phyloP scores from a whole-genome alignment of 73 alveolate genomes.

The Tetrahymena elliotti region DNA sequence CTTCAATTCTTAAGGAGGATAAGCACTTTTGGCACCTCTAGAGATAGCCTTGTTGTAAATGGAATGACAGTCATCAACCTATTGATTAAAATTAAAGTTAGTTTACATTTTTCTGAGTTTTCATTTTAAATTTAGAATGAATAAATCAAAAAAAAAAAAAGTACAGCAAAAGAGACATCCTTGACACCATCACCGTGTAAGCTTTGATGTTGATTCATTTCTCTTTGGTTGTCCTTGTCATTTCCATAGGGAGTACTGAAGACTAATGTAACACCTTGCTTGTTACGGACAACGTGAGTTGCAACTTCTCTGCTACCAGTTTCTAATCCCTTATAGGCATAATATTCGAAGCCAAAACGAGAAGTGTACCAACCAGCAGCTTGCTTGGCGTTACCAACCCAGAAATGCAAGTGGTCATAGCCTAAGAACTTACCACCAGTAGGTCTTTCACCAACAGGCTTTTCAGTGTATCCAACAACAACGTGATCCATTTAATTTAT shows the following conservation, averaged over 20 bases:
- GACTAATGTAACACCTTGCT: constrained; percentile 49
- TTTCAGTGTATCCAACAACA: background rate
- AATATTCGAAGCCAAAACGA: constrained; percentile 55
- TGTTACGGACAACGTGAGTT: constrained; percentile 63
- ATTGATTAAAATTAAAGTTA: background rate
- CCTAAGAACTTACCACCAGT: constrained; percentile 71
- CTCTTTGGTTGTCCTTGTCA: constrained; percentile 34
- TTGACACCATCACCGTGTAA: constrained; percentile 83
- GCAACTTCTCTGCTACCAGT: constrained; percentile 40
- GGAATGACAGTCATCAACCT: constrained; percentile 70
- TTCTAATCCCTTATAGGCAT: constrained; percentile 39
- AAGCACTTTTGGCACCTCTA: constrained; percentile 69
- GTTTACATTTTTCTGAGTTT: background rate
- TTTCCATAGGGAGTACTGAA: constrained; percentile 65
- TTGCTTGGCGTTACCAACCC: constrained; percentile 79
- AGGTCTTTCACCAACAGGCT: constrained; percentile 48
- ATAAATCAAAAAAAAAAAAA: background rate
- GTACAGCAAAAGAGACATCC: constrained; percentile 65
- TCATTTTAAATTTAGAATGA: background rate
- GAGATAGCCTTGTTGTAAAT: constrained; percentile 70
- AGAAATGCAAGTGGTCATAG: constrained; percentile 72
- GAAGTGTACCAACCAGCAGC: constrained; percentile 79
- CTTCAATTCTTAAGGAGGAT: constrained; percentile 61
- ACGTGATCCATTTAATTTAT: background rate
- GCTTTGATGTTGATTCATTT: constrained; percentile 50